Evolutionary conservation across 108 stramenopile genomes (phyloP), one percentile per base, ranked within the genome.

Genomic region (Skeletonema costatum): DNA sequence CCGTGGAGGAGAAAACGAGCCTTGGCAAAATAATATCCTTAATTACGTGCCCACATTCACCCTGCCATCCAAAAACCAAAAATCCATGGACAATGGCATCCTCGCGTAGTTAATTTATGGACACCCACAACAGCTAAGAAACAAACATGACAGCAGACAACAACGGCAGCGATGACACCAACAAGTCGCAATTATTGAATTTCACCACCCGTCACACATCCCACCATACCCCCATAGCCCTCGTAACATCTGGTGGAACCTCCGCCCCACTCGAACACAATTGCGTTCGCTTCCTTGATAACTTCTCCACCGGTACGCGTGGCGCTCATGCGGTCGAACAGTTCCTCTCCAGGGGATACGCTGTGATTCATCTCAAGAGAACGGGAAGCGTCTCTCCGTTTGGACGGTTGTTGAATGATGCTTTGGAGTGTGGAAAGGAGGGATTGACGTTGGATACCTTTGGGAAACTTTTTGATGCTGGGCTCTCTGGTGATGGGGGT

Each of bases 251-350:
- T 30, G 97, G 97, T 31, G 97, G 97, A 2, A 97, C 96, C 0
- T 82, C 89, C 19, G 87, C 90, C 17, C 89, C 89, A 64, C 85
- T 99, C 72, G 98, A 99, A 86, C 50, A 81, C 33, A 88, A 94
- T 68, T 84, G 78, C 12, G 97, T 99, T 10, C 87, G 98, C 17
- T 97, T 82, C 73, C 73, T 99, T 59, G 98, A 99, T 59, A 99
- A 99, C 77, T 99, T 99, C 85, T 92, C 91, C 69, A 97, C 97
- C 1, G 98, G 98, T 8, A 66, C 78, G 2, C 82, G 98, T n/a
- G 98, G 98, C 8, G 97, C 97, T 1, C 66, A 85, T 8, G 84
- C 94, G 2, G 96, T 97, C 5, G 98, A 98, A 85, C 84, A 94
- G 70, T 97, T 98, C 65, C 64, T 96, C 30, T 66, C 81, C 58